Evolutionary conservation across 208 protist species (phyloP).

Genomic region (Leishmania tropica): DNA sequence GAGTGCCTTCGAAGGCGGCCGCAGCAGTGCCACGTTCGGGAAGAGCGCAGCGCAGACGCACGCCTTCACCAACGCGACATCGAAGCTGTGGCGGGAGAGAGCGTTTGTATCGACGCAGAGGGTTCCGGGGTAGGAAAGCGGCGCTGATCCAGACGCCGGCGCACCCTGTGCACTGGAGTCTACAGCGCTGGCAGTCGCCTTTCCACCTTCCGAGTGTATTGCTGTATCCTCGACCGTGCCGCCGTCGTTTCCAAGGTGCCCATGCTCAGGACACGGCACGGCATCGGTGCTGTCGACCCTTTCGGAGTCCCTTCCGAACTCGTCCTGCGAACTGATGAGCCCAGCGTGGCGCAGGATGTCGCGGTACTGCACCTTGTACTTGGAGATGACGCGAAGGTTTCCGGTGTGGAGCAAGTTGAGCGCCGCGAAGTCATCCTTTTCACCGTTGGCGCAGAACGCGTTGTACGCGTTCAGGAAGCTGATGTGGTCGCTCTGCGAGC

Average conservation of each 20-base stretch:
- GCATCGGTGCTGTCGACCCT: neutral
- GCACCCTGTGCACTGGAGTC: neutral
- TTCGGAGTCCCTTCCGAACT: neutral
- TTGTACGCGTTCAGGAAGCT: conserved; percentile 89
- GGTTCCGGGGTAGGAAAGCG: conserved; percentile 20
- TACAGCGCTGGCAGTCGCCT: neutral
- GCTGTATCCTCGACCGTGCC: neutral
- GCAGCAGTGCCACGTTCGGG: conserved; percentile 86
- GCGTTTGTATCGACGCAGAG: conserved; percentile 63
- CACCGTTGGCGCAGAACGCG: conserved; percentile 56
- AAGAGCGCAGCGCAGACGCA: conserved; percentile 79
- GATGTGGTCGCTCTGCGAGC: conserved; percentile 83
- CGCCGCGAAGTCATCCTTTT: conserved; percentile 42
- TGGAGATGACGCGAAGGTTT: conserved; percentile 77
- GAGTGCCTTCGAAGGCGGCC: conserved; percentile 34
- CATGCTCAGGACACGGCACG: neutral
- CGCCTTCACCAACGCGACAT: conserved; percentile 88
- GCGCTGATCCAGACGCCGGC: neutral
- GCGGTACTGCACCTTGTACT: conserved; percentile 86
- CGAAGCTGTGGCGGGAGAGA: conserved; percentile 60
- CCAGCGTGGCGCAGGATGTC: conserved; percentile 75
- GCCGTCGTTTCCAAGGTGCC: neutral
- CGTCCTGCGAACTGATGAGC: conserved; percentile 27
- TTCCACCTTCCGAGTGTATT: neutral
- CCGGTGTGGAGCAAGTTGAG: conserved; percentile 56